Conservation (phyloP, 805 yeast species). For the Schwanniomyces polymorphus region DNA sequence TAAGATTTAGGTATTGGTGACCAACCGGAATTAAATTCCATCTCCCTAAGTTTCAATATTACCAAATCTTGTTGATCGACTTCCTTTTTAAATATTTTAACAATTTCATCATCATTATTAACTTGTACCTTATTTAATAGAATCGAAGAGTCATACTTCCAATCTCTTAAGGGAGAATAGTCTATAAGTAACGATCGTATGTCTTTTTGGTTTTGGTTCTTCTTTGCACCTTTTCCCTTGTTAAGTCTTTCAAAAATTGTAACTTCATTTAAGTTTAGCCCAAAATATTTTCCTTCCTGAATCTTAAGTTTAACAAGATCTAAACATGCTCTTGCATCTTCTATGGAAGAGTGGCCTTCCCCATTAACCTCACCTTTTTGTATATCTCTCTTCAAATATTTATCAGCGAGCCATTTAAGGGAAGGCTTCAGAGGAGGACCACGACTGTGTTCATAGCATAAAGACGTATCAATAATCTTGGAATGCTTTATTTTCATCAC, state of each 20-base stretch:
- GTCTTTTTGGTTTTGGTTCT: not conserved
- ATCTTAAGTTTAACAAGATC: constrained; percentile 73
- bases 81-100: constrained; percentile 39
- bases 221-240: not conserved
- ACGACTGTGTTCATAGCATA: constrained; percentile 72
- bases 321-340: constrained; percentile 80
- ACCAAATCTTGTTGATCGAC: constrained; percentile 44
- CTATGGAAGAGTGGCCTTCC: constrained; percentile 73
- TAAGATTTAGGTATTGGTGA: constrained; percentile 18
- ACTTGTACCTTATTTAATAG: constrained; percentile 39
- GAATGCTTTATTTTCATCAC: constrained; percentile 75
- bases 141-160: constrained; percentile 15
- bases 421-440: constrained; percentile 85
- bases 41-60: constrained; percentile 57
- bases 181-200: constrained; percentile 21
- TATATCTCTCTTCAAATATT: constrained; percentile 55
- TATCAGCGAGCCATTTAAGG: constrained; percentile 64
- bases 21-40: constrained; percentile 46
- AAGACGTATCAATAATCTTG: constrained; percentile 75
- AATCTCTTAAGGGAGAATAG: constrained; percentile 19
- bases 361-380: constrained; percentile 66
- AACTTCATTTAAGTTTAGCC: constrained; percentile 35
- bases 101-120: constrained; percentile 59
- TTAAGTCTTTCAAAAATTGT: constrained; percentile 23
- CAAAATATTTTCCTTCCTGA: constrained; percentile 64